Percentiles rank a stretch among this genome's conserved stretches.
Evolutionary conservation across 225 moss, liverwort and hornwort genomes (phyloP).

Genomic region (Rhytidiadelphus loreus): DNA sequence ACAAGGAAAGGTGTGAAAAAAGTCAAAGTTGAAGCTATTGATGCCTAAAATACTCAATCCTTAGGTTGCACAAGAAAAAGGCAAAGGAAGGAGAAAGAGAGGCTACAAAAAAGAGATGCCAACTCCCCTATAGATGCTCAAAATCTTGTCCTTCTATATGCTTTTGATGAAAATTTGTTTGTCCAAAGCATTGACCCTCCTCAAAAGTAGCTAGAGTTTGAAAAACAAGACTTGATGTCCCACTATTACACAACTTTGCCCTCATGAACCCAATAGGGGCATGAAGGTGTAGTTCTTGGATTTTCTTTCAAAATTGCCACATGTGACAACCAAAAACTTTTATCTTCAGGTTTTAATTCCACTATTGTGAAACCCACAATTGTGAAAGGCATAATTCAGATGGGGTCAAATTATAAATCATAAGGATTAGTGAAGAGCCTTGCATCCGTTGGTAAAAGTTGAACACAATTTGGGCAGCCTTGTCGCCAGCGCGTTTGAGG

Average conservation of each 20-base stretch:
- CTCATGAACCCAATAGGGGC: not conserved
- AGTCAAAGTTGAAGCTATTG: not conserved
- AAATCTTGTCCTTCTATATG: not conserved
- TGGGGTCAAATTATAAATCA: not conserved
- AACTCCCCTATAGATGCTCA: not conserved
- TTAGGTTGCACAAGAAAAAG: not conserved
- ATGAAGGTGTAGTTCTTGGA: not conserved
- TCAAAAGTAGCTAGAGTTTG: not conserved
- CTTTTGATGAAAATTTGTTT: not conserved
- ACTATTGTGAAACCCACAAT: no score
- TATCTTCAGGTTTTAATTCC: not conserved
- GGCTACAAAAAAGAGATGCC: not conserved
- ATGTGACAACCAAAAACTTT: not conserved
- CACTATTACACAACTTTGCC: not conserved
- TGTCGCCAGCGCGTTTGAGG: not conserved
- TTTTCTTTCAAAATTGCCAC: not conserved
- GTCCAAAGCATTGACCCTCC: not conserved
- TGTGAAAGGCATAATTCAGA: not conserved
- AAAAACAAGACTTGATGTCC: no score
- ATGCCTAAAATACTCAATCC: rapidly evolving
- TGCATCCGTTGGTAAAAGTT: not conserved
- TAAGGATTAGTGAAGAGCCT: not conserved
- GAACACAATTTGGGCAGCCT: not conserved
- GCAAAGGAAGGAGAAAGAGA: not conserved
- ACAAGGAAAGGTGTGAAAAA: rapidly evolving